Conservation (phyloP, 139 green algal genomes). For the Closterium sp. region DNA sequence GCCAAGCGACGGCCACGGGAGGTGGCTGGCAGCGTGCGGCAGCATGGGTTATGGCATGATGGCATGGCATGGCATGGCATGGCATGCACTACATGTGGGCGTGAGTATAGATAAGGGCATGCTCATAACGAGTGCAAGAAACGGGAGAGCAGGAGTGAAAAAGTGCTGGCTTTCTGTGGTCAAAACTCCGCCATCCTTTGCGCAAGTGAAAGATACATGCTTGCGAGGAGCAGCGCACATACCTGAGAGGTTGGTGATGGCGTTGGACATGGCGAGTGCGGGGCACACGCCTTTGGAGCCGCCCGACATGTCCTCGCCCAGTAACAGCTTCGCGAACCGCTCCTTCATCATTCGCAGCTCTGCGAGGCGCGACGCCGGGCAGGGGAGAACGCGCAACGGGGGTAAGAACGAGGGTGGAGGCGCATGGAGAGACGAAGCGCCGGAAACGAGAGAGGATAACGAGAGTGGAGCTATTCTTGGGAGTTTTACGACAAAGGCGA, state of each 20-base stretch:
- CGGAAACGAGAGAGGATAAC: not conserved
- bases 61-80: not conserved
- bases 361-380: not conserved
- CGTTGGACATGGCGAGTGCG: slow-evolving; percentile 34
- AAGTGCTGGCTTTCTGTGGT: not conserved
- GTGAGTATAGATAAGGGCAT: no score
- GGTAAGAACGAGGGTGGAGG: not conserved
- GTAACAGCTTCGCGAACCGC: slow-evolving; percentile 31
- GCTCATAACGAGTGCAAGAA: no score
- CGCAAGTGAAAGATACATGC: not conserved
- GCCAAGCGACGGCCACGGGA: no score
- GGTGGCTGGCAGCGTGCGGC: no score
- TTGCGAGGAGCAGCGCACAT: not conserved
- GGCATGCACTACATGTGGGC: no score
- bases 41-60: not conserved
- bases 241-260: slow-evolving; percentile 41
- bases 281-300: slow-evolving; percentile 21
- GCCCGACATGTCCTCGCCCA: slow-evolving; percentile 36
- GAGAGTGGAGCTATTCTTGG: no score
- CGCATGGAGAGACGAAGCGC: not conserved
- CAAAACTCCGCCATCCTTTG: no score
- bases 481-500: not conserved
- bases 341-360: slow-evolving; percentile 38
- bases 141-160: no score
- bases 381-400: not conserved